Percentiles rank a stretch among this genome's conserved stretches.
These are phyloP conservation scores for Malbranchea cinnamomea DNA, from an alignment of 2,329 filamentous ascomycete genomes.

Conservation along the genomic window DNA sequence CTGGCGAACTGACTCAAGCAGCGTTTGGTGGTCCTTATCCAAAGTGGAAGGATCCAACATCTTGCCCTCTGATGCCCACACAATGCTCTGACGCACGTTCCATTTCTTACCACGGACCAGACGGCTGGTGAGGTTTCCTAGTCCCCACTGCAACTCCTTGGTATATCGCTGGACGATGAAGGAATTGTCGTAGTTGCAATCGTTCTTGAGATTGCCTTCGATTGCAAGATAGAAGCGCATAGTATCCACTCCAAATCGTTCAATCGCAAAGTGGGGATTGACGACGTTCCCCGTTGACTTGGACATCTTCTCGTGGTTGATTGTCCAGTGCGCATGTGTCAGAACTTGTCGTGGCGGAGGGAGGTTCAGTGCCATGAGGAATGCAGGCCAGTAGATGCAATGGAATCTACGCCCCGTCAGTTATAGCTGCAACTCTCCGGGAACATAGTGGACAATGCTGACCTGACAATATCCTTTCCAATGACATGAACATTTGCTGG, in stretches of 20 bases:
- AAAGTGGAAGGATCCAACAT: conserved; percentile 17
- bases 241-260: conserved; percentile 73
- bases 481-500: conserved; percentile 85
- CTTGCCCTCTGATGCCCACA: conserved; percentile 18
- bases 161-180: conserved; percentile 63
- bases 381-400: conserved; percentile 94
- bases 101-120: conserved; percentile 55
- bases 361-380: conserved; percentile 75
- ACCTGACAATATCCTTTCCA: conserved; percentile 85
- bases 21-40: conserved; percentile 22
- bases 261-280: conserved; percentile 80
- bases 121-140: conserved; percentile 69
- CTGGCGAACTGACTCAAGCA: conserved; percentile 27
- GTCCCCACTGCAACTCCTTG: conserved; percentile 57
- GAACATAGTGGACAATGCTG: conserved; percentile 5
- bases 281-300: conserved; percentile 93
- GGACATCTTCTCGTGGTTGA: conserved; percentile 86
- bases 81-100: conserved; percentile 48
- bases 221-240: conserved; percentile 81
- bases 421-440: neutral
- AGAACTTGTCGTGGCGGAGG: conserved; percentile 66
- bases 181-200: conserved; percentile 73
- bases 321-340: conserved; percentile 89
- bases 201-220: conserved; percentile 60
- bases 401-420: conserved; percentile 47